A percentile compares a stretch with the other conserved stretches of the same genome.
phyloP scores from a whole-genome alignment of 140 eudicot genomes.

The Ambrosia hybrid region DNA sequence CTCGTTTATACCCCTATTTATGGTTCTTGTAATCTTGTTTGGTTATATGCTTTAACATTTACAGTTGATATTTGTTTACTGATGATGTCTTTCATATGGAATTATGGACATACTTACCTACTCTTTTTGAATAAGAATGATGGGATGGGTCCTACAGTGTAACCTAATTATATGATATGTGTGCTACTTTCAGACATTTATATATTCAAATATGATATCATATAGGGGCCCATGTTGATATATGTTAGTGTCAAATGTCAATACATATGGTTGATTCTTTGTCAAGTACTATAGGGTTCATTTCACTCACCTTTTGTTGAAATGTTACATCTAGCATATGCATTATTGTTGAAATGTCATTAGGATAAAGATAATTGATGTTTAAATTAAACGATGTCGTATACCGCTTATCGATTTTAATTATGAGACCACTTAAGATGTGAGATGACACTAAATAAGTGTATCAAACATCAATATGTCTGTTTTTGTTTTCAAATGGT shows the following conservation, averaged over 20 bases:
- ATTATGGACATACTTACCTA: conserved; percentile 11
- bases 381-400: conserved; percentile 2
- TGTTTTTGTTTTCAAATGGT: neutral
- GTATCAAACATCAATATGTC: neutral
- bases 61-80: conserved; percentile 18
- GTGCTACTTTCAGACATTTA: conserved; percentile 24
- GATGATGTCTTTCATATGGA: conserved; percentile 23
- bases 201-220: conserved; percentile 31
- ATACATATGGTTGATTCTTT: conserved; percentile 25
- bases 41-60: conserved; percentile 18
- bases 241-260: conserved; percentile 21
- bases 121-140: conserved; percentile 20
- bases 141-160: conserved; percentile 30
- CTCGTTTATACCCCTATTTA: neutral
- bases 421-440: neutral
- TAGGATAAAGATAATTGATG: conserved; percentile 9
- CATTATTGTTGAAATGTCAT: conserved; percentile 11
- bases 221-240: conserved; percentile 29
- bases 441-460: conserved; percentile 19
- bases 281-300: conserved; percentile 5
- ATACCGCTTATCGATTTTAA: neutral
- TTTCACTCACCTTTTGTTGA: conserved; percentile 14
- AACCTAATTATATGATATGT: conserved; percentile 15
- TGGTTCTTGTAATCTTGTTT: conserved; percentile 15
- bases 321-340: conserved; percentile 32